Percentiles rank a stretch among this genome's conserved stretches.
Evolutionary conservation across 2,329 filamentous ascomycete species (phyloP).

Genomic region (Trichophyton mentagrophytes): DNA sequence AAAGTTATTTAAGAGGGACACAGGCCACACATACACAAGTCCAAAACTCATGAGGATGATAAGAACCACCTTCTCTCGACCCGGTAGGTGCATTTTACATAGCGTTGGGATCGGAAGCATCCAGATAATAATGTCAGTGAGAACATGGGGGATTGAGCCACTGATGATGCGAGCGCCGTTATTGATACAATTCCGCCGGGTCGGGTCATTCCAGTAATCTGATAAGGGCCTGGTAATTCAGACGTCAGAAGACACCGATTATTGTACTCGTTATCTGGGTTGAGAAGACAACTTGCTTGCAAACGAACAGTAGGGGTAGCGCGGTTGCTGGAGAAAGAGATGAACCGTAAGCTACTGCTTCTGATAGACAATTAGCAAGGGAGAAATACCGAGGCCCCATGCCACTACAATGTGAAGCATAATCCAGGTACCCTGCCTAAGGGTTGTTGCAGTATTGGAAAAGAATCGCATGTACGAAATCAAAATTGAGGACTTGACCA

Average conservation of each 20-base stretch:
- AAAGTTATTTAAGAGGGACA: neutral
- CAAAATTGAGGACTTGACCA: conserved; percentile 14
- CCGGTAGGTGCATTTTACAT: conserved; percentile 11
- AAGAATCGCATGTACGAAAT: conserved; percentile 12
- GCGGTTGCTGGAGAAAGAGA: conserved; percentile 8
- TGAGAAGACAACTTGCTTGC: conserved; percentile 8
- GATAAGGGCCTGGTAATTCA: conserved; percentile 9
- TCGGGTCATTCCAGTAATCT: conserved; percentile 9
- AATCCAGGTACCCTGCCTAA: conserved; percentile 6
- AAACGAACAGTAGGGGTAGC: conserved; percentile 11
- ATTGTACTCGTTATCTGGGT: neutral
- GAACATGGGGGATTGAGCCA: conserved; percentile 10
- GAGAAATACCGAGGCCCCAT: conserved; percentile 13
- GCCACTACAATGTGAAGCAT: conserved; percentile 9
- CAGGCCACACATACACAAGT: conserved; percentile 9
- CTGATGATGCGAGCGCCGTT: conserved; percentile 8
- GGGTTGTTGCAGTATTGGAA: neutral
- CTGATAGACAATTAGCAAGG: no score
- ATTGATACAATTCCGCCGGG: conserved; percentile 7
- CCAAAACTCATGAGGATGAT: conserved; percentile 14
- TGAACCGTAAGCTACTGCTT: neutral
- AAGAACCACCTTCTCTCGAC: conserved; percentile 10
- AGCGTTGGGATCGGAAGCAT: conserved; percentile 14
- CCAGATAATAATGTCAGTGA: conserved; percentile 12
- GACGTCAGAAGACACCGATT: neutral